phyloP scores from a whole-genome alignment of 2,329 filamentous ascomycete species.

The Lecanicillium sp. region DNA sequence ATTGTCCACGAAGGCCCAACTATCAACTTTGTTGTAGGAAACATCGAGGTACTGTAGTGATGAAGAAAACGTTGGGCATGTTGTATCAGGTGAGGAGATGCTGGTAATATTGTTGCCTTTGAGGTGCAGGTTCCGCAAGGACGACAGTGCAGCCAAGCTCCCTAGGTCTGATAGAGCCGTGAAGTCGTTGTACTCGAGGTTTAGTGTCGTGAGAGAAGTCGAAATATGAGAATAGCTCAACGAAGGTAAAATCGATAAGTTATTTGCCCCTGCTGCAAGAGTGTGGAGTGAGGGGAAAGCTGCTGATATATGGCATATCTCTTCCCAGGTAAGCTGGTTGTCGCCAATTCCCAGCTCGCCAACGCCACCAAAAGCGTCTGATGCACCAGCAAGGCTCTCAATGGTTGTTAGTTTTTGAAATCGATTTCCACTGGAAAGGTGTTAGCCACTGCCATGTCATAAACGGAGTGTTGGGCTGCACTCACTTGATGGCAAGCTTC shows the following conservation, averaged over 20 bases:
- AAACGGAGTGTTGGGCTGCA: constrained; percentile 1
- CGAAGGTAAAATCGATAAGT: constrained; percentile 42
- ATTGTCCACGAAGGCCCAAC: constrained; percentile 67
- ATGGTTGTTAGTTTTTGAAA: constrained; percentile 39
- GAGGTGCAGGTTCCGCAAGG: constrained; percentile 56
- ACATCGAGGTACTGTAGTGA: constrained; percentile 60
- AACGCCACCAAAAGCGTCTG: constrained; percentile 39
- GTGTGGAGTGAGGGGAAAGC: constrained; percentile 44
- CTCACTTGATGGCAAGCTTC: constrained; percentile 64
- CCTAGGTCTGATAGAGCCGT: constrained; percentile 47
- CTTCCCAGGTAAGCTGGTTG: constrained; percentile 57
- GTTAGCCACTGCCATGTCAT: constrained; percentile 10
- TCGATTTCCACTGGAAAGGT: constrained; percentile 59
- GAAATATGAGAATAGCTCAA: constrained; percentile 32
- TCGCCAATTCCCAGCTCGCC: constrained; percentile 58
- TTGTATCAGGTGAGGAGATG: constrained; percentile 19
- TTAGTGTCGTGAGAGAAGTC: constrained; percentile 50
- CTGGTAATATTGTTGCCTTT: constrained; percentile 65
- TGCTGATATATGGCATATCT: constrained; percentile 45
- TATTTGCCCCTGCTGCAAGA: constrained; percentile 49
- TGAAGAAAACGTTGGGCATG: constrained; percentile 39
- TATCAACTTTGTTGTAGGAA: constrained; percentile 60
- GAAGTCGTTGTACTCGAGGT: constrained; percentile 67
- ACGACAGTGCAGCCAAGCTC: constrained; percentile 40
- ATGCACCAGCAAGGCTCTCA: constrained; percentile 20